Base-by-base conservation (phyloP, 331 rosid species). In the Stylosanthes scabra region DNA sequence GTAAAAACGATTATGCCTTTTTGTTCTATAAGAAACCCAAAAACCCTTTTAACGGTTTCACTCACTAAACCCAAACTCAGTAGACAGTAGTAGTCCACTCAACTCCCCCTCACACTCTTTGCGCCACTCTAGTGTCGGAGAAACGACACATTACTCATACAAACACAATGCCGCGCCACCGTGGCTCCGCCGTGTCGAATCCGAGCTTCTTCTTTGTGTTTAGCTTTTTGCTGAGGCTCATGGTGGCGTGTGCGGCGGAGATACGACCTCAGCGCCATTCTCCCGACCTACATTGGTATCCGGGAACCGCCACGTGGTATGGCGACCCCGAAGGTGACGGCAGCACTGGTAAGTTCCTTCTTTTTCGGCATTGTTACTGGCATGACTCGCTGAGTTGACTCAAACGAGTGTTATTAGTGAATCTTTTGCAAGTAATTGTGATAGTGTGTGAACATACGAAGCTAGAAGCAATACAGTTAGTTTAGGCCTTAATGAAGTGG, bases 281-380 rank as follows among this genome's bases (percentile, higher is more conserved):
- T 4, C 34, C 71, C 9, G 88, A 84, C 97, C 66, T 34, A 12
- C 90, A 84, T 83, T 94, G 99, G 99, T 68, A 81, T 44, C 84
- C 95, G 0, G 99, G 96, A 20, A 81, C 80, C 7, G 99, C 96
- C 78, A 94, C 99, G 31, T 94, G 99, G 99, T 94, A 94, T 59
- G 99, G 99, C 2, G 81, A 79, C 66, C 90, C 99, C 37, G 96
- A 94, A 78, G 99, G 99, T 11, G 97, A 94, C 76, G 99, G 99
- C 28, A 94, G 99, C 63, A 83, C 78, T 69, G 99, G 99, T 93
- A 82, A 78, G 52, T 13, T 2, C n/a, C 11, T 68, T 13, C 39
- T 9, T 2, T 66, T 9, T 37, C n/a, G 9, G 41, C 71, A 37
- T 40, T 69, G 12, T 67, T 29, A 15, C 11, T 68, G 1, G 2